phyloP scores from a whole-genome alignment of 352 stramenopile genomes.

The Phytopythium litorale region DNA sequence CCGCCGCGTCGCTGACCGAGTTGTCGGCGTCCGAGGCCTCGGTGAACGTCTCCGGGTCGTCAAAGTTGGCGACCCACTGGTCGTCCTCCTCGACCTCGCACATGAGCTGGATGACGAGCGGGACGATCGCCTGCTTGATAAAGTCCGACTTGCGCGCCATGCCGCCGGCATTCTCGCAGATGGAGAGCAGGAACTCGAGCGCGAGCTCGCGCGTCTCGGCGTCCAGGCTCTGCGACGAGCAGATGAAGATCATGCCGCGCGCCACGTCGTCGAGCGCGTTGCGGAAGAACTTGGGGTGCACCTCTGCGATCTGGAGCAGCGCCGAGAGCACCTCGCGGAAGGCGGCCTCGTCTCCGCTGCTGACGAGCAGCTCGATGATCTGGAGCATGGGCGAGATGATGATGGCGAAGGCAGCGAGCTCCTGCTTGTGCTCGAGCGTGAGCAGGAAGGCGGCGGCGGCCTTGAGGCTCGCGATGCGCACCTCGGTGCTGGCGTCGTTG shows the following conservation, averaged over 20 bases:
- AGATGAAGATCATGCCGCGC: constrained; percentile 79
- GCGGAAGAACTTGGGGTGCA: constrained; percentile 84
- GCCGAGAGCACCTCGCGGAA: constrained; percentile 72
- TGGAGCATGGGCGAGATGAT: constrained; percentile 72
- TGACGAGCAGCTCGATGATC: constrained; percentile 67
- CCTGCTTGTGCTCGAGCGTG: constrained; percentile 65
- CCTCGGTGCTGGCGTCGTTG: constrained; percentile 54
- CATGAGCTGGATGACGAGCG: constrained; percentile 74
- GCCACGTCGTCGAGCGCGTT: constrained; percentile 60
- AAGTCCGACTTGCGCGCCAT: constrained; percentile 77
- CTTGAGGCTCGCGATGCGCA: constrained; percentile 74
- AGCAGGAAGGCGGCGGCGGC: constrained; percentile 68
- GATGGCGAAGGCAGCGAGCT: constrained; percentile 62
- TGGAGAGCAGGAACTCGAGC: constrained; percentile 77
- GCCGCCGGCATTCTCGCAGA: constrained; percentile 75
- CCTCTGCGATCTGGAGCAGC: constrained; percentile 71
- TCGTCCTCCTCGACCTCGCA: constrained; percentile 77
- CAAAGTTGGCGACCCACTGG: constrained; percentile 68
- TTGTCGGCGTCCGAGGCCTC: constrained; percentile 60
- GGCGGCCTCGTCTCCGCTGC: constrained; percentile 49
- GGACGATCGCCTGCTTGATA: constrained; percentile 63
- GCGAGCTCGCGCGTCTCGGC: constrained; percentile 73
- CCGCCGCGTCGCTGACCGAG: constrained; percentile 65
- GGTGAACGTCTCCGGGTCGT: constrained; percentile 76
- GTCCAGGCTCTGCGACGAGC: constrained; percentile 57